Evolutionary conservation across 345 rosid genomes (phyloP).

Genomic region (Euclidium syriacum): DNA sequence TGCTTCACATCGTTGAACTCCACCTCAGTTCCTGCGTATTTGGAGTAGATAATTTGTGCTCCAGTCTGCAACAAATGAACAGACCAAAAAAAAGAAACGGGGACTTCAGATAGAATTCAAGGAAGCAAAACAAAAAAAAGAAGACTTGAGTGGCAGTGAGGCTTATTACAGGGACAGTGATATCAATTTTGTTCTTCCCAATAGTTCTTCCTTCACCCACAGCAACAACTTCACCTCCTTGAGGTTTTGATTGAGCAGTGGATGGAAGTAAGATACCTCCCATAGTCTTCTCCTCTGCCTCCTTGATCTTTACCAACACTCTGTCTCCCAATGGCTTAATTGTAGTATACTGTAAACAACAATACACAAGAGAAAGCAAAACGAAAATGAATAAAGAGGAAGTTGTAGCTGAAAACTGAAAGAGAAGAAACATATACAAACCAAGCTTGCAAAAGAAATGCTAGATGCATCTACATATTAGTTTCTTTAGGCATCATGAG

Average conservation of each 20-base stretch:
- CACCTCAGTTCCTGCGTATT: constrained; percentile 86
- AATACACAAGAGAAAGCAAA: background rate
- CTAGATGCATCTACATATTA: background rate
- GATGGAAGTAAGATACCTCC: constrained; percentile 89
- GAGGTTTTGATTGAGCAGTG: constrained; percentile 80
- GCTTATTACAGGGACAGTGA: constrained; percentile 46
- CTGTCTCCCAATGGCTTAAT: constrained; percentile 84
- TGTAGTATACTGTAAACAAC: constrained; percentile 54
- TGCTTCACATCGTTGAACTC: constrained; percentile 77
- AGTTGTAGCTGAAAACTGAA: background rate
- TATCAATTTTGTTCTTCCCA: constrained; percentile 54
- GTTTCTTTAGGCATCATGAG: background rate
- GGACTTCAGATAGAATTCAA: background rate
- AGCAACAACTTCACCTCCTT: constrained; percentile 90
- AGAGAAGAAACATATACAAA: background rate
- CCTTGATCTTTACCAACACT: constrained; percentile 84
- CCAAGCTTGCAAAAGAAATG: background rate
- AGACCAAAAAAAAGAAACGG: background rate
- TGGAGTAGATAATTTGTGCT: constrained; percentile 70
- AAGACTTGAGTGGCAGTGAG: background rate
- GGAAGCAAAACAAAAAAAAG: background rate
- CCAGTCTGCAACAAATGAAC: constrained; percentile 56
- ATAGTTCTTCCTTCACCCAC: constrained; percentile 80
- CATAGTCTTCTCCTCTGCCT: constrained; percentile 66
- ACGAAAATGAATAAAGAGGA: background rate